phyloP scores from a whole-genome alignment of 2,329 filamentous ascomycete species.

The Fusarium veterinarium region DNA sequence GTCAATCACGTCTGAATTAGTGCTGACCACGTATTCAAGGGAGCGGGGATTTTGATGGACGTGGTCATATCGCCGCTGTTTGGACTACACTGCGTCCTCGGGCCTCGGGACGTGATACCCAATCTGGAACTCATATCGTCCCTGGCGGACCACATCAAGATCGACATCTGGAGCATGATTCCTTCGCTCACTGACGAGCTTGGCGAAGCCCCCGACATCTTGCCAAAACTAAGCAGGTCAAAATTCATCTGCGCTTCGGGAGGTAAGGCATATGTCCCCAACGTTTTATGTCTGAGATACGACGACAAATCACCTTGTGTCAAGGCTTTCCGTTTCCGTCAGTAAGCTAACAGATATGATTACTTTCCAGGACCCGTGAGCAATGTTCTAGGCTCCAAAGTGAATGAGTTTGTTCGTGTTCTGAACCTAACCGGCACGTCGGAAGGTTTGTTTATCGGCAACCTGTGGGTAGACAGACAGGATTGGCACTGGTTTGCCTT shows the following conservation, averaged over 20 bases:
- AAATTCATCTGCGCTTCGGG: conserved; percentile 51
- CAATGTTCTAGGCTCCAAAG: conserved; percentile 42
- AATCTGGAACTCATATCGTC: conserved; percentile 51
- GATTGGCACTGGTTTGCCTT: conserved; percentile 51
- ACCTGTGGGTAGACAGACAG: conserved; percentile 40
- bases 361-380: conserved; percentile 41
- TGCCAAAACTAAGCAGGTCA: conserved; percentile 46
- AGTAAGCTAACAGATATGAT: not conserved
- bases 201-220: conserved; percentile 48
- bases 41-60: conserved; percentile 56
- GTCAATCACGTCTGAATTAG: rapidly evolving
- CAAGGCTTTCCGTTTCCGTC: rapidly evolving
- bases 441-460: conserved; percentile 50
- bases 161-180: conserved; percentile 55
- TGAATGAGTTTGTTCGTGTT: conserved; percentile 48
- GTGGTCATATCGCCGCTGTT: conserved; percentile 53
- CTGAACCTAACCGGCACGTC: conserved; percentile 51
- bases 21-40: conserved; percentile 21
- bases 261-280: not conserved
- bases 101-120: conserved; percentile 49
- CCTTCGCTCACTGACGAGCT: conserved; percentile 51
- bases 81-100: conserved; percentile 50
- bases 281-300: rapidly evolving
- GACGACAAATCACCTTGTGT: not conserved
- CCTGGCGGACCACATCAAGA: conserved; percentile 49